These are phyloP conservation scores for Claviceps digitariae DNA, from an alignment of 2,329 filamentous ascomycete species.

Conservation along the genomic window DNA sequence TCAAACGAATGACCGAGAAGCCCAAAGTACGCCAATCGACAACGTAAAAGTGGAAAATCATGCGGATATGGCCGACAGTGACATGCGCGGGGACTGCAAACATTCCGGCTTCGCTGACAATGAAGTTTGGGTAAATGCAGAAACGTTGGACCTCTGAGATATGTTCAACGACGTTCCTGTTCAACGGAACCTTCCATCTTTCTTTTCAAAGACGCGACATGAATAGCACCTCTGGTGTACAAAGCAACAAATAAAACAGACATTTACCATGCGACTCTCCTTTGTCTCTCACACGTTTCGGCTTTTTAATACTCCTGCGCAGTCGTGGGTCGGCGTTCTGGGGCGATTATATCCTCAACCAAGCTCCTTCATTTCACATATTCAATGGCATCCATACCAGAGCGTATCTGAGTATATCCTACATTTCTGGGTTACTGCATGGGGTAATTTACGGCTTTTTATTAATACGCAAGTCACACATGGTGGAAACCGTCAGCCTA, in stretches of 20 bases:
- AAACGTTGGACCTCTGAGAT: slow-evolving; percentile 4
- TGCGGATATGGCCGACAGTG: slow-evolving; percentile 13
- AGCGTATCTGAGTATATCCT: background rate
- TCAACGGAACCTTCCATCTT: background rate
- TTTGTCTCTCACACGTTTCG: background rate
- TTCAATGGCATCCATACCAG: slow-evolving; percentile 2
- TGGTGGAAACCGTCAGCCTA: background rate
- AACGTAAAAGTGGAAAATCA: slow-evolving; percentile 14
- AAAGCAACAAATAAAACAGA: background rate
- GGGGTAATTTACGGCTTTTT: background rate
- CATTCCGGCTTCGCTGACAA: slow-evolving; percentile 9
- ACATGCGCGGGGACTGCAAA: slow-evolving; percentile 11
- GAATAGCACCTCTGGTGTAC: background rate
- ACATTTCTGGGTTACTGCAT: slow-evolving; percentile 7
- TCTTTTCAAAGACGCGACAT: background rate
- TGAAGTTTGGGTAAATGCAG: slow-evolving; percentile 5
- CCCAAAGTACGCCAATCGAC: slow-evolving; percentile 2
- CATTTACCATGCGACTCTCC: background rate
- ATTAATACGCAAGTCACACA: background rate
- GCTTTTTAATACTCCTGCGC: background rate
- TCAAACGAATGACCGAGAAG: slow-evolving; percentile 8
- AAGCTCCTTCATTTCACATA: background rate
- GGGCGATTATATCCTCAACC: background rate
- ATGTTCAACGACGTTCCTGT: background rate
- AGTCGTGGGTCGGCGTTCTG: background rate